Conservation (phyloP, 768 basidiomycete species). For the Boletellus emodensis region DNA sequence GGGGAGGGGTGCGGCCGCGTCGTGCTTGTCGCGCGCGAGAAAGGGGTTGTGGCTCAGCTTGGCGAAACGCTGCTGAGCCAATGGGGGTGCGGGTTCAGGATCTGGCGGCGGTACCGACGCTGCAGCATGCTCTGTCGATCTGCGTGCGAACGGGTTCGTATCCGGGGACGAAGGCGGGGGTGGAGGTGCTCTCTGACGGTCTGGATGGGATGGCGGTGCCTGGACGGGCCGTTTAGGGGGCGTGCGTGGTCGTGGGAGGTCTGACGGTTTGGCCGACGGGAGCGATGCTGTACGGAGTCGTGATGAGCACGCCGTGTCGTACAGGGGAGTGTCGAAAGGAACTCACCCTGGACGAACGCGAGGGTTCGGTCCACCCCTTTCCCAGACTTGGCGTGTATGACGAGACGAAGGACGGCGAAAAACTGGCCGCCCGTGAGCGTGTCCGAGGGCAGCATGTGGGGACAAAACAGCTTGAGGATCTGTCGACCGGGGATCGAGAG, state of each 20-base stretch:
- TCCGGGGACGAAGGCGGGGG: constrained; percentile 21
- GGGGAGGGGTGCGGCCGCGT: not conserved
- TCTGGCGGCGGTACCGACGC: constrained; percentile 1
- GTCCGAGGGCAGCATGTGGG: constrained; percentile 49
- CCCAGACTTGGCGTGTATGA: constrained; percentile 58
- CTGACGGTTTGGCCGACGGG: constrained; percentile 1
- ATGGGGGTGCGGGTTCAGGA: not conserved
- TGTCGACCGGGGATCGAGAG: constrained; percentile 22
- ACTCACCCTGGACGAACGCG: constrained; percentile 73
- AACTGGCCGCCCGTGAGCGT: constrained; percentile 66
- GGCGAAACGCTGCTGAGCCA: constrained; percentile 11
- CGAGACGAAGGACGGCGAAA: constrained; percentile 68
- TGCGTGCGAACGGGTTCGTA: constrained; percentile 29
- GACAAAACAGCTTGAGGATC: constrained; percentile 65
- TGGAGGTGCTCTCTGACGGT: constrained; percentile 23
- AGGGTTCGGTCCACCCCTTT: constrained; percentile 60
- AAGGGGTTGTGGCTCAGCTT: constrained; percentile 32
- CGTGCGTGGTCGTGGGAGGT: constrained; percentile 12
- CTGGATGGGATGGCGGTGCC: constrained; percentile 28
- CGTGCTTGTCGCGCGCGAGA: constrained; percentile 22
- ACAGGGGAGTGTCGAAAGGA: not conserved
- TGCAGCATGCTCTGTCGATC: constrained; percentile 14
- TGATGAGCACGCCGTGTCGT: constrained; percentile 5
- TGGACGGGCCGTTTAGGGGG: constrained; percentile 21
- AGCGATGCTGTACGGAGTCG: constrained; percentile 17